These are phyloP conservation scores for Dorcoceras hygrometricum DNA, from an alignment of 257 asterid species.

Conservation along the genomic window DNA sequence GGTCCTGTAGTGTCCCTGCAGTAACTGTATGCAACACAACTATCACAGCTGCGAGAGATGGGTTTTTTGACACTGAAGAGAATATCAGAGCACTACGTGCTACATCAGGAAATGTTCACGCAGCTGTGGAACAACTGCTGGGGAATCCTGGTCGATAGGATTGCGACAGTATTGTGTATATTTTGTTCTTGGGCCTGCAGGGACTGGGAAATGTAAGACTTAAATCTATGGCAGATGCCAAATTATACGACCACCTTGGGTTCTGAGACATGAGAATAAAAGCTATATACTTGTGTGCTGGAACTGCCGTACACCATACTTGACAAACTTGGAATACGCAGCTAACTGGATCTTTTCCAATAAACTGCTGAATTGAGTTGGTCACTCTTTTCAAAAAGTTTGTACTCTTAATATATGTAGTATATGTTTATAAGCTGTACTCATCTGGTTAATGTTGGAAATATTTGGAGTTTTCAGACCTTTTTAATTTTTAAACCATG, in stretches of 20 bases:
- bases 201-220: constrained; percentile 28
- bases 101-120: constrained; percentile 55
- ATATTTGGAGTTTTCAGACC: no score
- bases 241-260: background rate
- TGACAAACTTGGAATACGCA: background rate
- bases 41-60: constrained; percentile 62
- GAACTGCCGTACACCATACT: background rate
- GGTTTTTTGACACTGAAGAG: constrained; percentile 57
- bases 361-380: no score
- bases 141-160: constrained; percentile 43
- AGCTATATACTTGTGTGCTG: background rate
- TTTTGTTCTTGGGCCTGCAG: constrained; percentile 2
- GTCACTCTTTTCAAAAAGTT: no score
- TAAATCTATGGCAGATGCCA: background rate
- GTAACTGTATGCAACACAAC: constrained; percentile 57
- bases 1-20: constrained; percentile 48
- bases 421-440: no score
- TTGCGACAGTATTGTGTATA: constrained; percentile 7
- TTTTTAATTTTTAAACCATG: no score
- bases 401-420: no score
- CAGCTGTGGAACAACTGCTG: constrained; percentile 59
- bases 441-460: no score
- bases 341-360: background rate
- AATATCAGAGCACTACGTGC: constrained; percentile 57
- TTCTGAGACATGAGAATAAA: background rate